Base-by-base conservation (phyloP, 345 rosid species). In the Hirschfeldia incana region DNA sequence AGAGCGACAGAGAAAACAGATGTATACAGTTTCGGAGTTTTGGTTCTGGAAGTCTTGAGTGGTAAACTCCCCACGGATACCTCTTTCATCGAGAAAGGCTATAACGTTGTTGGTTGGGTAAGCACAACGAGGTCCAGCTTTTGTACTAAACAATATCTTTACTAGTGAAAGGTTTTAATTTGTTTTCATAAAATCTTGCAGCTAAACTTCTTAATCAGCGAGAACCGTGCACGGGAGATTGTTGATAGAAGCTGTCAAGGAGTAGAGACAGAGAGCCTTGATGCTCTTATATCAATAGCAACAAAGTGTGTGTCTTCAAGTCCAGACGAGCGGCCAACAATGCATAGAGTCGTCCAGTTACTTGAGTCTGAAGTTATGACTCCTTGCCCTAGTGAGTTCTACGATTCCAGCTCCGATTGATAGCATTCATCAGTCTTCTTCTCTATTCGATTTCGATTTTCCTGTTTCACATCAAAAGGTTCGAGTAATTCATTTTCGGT, bases 61-160 rank as follows among this genome's bases (percentile, higher is more conserved):
- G 97, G 97, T 75, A 95, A 93, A 85, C 89, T 96, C 70, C 99
- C 99, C 2, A 91, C 98, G 15, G 99, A 95, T 85, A 96, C 99
- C 65, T 86, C 94, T 5, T 93, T 93, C 86, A 95, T 93, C 10
- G 98, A 95, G 85, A 95, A 91, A 85, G 99, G 99, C 80, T 88
- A 93, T 76, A 95, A 95, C 75, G 85, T 95, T 82, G 98, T 95
- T 82, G 99, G 99, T 55, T 95, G 99, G 99, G 99, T 95, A 89
- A 8, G 92, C 72, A 63, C 86, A 70, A 53, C 51, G 39, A 33
- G 3, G 62, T 67, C 44, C 12, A 94, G 55, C 30, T 66, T 46
- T 28, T 73, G 46, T 51, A 30, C 4, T 30, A 13, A 39, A 36
- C 39, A 1, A 7, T 36, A 36, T 36, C n/a, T n/a, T n/a, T n/a